phyloP scores from a whole-genome alignment of 192 early-diverging fungal species.

The Coemansia sp. region DNA sequence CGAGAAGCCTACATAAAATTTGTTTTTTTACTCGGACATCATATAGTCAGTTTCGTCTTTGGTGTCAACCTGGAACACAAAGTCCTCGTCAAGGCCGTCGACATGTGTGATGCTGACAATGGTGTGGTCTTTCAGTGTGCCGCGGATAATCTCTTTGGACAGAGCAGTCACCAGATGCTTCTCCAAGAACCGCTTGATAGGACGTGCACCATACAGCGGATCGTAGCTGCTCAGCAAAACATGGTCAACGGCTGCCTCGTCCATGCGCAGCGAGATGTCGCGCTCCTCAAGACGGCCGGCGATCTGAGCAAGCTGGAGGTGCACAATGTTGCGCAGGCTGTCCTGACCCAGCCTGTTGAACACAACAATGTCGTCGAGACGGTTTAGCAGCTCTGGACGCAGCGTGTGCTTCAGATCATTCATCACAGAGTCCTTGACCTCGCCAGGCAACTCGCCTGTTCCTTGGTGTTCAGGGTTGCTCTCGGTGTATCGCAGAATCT shows the following conservation, averaged over 20 bases:
- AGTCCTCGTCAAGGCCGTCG: slow-evolving; percentile 24
- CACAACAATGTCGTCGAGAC: slow-evolving; percentile 91
- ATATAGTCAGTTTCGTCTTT: slow-evolving; percentile 27
- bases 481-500: slow-evolving; percentile 55
- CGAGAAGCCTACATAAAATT: not conserved
- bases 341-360: slow-evolving; percentile 69
- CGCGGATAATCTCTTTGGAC: slow-evolving; percentile 66
- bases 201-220: slow-evolving; percentile 93
- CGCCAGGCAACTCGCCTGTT: slow-evolving; percentile 39
- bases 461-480: slow-evolving; percentile 22
- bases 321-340: slow-evolving; percentile 71
- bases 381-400: slow-evolving; percentile 95
- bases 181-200: slow-evolving; percentile 87
- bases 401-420: slow-evolving; percentile 73
- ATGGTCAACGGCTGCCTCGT: slow-evolving; percentile 70
- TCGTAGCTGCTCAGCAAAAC: slow-evolving; percentile 83
- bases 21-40: slow-evolving; percentile 20
- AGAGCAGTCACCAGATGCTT: slow-evolving; percentile 80
- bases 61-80: slow-evolving; percentile 40
- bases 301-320: slow-evolving; percentile 67
- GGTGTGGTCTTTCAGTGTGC: slow-evolving; percentile 62
- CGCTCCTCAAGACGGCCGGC: slow-evolving; percentile 70
- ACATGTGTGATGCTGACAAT: slow-evolving; percentile 52
- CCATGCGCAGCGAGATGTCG: slow-evolving; percentile 69
- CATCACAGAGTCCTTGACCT: slow-evolving; percentile 69